Conservation (phyloP, 2,329 filamentous ascomycete species). For the Ceratocystis cubensis region DNA sequence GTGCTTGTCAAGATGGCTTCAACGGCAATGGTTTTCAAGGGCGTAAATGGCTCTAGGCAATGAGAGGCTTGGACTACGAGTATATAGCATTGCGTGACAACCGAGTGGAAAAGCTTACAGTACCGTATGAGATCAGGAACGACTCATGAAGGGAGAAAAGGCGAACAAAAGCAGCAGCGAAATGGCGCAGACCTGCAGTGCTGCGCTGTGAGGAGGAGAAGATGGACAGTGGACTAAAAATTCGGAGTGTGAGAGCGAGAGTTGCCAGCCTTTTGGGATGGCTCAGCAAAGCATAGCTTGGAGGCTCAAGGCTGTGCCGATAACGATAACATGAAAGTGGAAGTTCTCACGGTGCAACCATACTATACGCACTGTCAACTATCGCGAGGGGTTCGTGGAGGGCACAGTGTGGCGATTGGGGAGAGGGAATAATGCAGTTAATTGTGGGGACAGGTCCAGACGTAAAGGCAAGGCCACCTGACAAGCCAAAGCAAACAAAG, state of each 20-base stretch:
- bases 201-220: not conserved
- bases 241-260: not conserved
- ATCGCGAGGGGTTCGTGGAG: not conserved
- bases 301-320: slow-evolving; percentile 7
- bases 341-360: not conserved
- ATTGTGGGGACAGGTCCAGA: no score
- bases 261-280: slow-evolving; percentile 1
- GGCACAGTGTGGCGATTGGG: not conserved
- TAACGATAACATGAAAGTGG: not conserved
- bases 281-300: slow-evolving; percentile 2
- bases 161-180: not conserved
- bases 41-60: not conserved
- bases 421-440: not conserved
- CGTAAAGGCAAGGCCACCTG: not conserved
- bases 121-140: not conserved
- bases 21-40: not conserved
- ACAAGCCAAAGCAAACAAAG: not conserved
- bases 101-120: not conserved
- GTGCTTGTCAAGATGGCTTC: not conserved
- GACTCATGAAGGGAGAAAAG: not conserved
- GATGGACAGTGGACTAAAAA: not conserved
- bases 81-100: not conserved
- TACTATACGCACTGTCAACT: not conserved
- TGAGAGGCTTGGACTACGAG: not conserved
- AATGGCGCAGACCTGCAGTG: not conserved